These are phyloP conservation scores for Xylariaceae sp. DNA, from an alignment of 2,329 filamentous ascomycete species.

Conservation along the genomic window DNA sequence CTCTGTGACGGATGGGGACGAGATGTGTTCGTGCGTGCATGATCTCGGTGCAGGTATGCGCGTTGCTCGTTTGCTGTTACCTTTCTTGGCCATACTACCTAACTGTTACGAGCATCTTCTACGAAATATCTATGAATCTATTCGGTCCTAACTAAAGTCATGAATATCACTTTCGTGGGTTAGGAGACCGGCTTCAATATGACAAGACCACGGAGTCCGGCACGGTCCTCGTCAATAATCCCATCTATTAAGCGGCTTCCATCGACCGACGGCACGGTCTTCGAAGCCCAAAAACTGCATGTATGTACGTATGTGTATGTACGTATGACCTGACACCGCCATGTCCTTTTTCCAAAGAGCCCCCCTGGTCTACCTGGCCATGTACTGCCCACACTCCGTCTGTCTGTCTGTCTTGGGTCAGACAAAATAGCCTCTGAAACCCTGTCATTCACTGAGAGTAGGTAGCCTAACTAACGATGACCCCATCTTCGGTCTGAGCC, in stretches of 20 bases:
- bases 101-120: no score
- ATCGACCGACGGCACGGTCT: no score
- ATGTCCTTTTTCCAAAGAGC: background rate
- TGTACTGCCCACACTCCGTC: background rate
- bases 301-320: no score
- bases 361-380: background rate
- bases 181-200: no score
- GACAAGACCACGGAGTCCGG: no score
- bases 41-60: conserved; percentile 31
- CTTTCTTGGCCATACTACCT: conserved; percentile 25
- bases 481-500: conserved; percentile 30
- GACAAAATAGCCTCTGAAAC: conserved; percentile 29
- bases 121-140: no score
- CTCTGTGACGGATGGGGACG: conserved; percentile 27
- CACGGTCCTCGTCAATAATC: no score
- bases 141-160: no score
- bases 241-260: no score
- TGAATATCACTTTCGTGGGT: no score
- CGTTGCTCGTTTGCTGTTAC: conserved; percentile 33
- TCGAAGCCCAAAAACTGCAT: no score
- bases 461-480: conserved; percentile 10
- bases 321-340: conserved; percentile 1
- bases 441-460: conserved; percentile 24
- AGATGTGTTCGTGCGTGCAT: conserved; percentile 32
- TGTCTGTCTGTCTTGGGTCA: conserved; percentile 16